These are phyloP conservation scores for Edaphochlamys debaryana DNA, from an alignment of 139 green algal genomes.

Conservation along the genomic window DNA sequence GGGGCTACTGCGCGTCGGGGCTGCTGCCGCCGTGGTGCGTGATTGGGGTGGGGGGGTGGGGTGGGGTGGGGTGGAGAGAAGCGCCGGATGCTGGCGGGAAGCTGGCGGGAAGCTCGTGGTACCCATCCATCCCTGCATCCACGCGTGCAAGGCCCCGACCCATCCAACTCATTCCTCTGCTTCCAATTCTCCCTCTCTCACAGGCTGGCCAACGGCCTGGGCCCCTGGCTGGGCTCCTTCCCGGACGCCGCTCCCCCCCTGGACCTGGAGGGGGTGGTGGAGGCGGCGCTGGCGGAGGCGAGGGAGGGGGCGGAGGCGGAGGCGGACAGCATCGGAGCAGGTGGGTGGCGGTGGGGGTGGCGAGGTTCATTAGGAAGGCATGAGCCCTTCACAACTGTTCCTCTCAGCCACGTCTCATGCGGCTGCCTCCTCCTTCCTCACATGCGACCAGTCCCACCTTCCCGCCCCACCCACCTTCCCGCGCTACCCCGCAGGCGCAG, in stretches of 20 bases:
- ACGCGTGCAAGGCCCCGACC: no score
- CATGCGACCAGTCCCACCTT: no score
- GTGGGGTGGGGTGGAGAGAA: background rate
- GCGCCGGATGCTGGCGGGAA: no score
- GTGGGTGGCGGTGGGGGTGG: background rate
- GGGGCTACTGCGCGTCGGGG: conserved; percentile 11
- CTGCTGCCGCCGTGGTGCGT: conserved; percentile 10
- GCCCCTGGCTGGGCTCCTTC: conserved; percentile 14
- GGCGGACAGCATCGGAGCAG: conserved; percentile 13
- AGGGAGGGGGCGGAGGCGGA: conserved; percentile 8
- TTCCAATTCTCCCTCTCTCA: no score
- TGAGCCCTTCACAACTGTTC: no score
- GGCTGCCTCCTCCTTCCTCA: no score
- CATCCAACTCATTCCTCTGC: no score
- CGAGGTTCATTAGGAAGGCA: no score
- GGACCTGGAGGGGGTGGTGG: conserved; percentile 25
- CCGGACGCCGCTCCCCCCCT: conserved; percentile 11
- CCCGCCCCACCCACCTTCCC: no score
- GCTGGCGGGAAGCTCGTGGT: no score
- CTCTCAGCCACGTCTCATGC: no score
- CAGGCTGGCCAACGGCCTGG: conserved; percentile 18
- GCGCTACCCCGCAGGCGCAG: background rate
- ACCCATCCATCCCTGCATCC: no score
- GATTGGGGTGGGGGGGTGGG: background rate
- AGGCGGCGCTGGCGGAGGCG: conserved; percentile 22